Conservation (phyloP, 768 basidiomycete species). For the Amanita pseudoporphyria region DNA sequence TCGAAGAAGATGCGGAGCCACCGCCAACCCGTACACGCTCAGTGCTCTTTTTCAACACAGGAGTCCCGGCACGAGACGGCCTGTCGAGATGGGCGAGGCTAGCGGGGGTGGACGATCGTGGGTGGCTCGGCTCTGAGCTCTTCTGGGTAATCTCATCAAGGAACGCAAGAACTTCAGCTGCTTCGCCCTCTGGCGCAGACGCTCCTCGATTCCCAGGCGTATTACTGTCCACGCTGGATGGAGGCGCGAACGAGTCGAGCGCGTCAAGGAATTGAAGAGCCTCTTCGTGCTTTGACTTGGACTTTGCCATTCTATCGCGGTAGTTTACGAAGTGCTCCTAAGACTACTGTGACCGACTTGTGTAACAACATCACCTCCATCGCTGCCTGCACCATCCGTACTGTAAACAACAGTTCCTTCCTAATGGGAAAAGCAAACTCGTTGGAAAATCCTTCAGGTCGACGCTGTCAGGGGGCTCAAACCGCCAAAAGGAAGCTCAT, state of each 20-base stretch:
- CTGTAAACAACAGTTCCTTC: too few species aligned
- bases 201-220: conserved; percentile 11
- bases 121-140: conserved; percentile 58
- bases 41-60: conserved; percentile 63
- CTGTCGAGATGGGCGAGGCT: conserved; percentile 36
- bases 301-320: conserved; percentile 29
- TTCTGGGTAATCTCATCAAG: conserved; percentile 94
- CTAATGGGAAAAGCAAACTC: too few species aligned
- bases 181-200: conserved; percentile 44
- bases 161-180: conserved; percentile 78
- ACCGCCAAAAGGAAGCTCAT: too few species aligned
- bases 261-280: conserved; percentile 91
- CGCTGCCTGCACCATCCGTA: too few species aligned
- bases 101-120: conserved; percentile 32
- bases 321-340: background rate
- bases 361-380: background rate
- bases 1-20: conserved; percentile 35
- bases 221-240: conserved; percentile 11
- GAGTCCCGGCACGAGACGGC: conserved; percentile 62
- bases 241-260: conserved; percentile 70
- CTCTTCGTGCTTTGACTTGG: conserved; percentile 79
- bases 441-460: too few species aligned
- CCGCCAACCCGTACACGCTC: conserved; percentile 65
- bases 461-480: too few species aligned
- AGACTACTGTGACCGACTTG: background rate